These are phyloP conservation scores for Saccharomycopsis babjevae DNA, from an alignment of 805 yeast genomes.

Conservation along the genomic window DNA sequence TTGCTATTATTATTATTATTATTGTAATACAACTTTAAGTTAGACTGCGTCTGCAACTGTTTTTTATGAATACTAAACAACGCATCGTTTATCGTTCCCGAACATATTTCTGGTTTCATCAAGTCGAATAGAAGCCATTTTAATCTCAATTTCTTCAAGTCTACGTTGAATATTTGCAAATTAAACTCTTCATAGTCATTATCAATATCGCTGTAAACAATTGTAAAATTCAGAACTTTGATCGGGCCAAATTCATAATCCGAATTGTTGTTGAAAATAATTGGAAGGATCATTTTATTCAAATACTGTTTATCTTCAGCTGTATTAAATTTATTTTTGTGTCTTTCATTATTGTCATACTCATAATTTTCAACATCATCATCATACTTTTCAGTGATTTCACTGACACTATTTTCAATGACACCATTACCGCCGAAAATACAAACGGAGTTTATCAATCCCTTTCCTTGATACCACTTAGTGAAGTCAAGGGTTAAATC, in stretches of 20 bases:
- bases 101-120: conserved; percentile 57
- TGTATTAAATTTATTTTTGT: neutral
- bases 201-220: conserved; percentile 7
- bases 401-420: neutral
- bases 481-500: conserved; percentile 68
- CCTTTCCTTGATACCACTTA: conserved; percentile 83
- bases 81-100: conserved; percentile 68
- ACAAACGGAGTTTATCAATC: conserved; percentile 69
- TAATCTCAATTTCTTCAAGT: conserved; percentile 49
- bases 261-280: conserved; percentile 8
- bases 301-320: conserved; percentile 11
- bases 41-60: conserved; percentile 27
- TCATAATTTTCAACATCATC: conserved; percentile 1
- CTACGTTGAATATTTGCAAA: conserved; percentile 46
- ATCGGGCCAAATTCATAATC: conserved; percentile 9
- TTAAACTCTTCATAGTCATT: neutral
- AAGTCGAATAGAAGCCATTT: conserved; percentile 54
- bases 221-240: conserved; percentile 7
- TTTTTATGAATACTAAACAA: conserved; percentile 69
- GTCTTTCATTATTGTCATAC: neutral
- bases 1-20: neutral
- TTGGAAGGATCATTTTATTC: conserved; percentile 2
- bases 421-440: conserved; percentile 79
- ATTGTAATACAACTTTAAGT: neutral
- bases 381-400: neutral